A percentile compares a stretch with the other conserved stretches of the same genome.
These are phyloP conservation scores for Sclerotinia sclerotiorum DNA, from an alignment of 2,329 filamentous ascomycete species.

Conservation along the genomic window DNA sequence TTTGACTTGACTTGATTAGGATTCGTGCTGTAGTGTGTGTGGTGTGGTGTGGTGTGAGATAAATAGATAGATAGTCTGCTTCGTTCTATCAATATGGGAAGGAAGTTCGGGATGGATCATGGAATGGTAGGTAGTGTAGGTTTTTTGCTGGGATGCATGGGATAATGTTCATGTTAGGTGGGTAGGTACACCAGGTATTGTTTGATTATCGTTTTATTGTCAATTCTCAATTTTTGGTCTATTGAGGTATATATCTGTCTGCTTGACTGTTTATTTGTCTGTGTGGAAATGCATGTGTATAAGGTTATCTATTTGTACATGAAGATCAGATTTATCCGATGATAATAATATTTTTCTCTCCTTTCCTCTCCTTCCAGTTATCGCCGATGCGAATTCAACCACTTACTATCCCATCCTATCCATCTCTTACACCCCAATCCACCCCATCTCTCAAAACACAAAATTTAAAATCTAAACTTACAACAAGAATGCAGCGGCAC, in stretches of 20 bases:
- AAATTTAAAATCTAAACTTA: not conserved
- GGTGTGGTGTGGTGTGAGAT: too few species aligned
- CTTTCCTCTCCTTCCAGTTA: not conserved
- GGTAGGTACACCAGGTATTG: not conserved
- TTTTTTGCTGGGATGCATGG: not conserved
- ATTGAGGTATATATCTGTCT: not conserved
- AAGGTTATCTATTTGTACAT: constrained; percentile 5
- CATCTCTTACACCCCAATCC: not conserved
- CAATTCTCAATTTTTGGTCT: not conserved
- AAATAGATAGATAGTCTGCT: too few species aligned
- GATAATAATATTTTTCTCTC: not conserved
- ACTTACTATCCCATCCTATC: too few species aligned
- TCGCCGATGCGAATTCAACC: too few species aligned
- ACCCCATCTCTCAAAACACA: not conserved
- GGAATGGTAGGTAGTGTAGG: too few species aligned
- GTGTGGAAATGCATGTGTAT: not conserved
- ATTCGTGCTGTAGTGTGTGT: too few species aligned
- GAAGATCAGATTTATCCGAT: not conserved
- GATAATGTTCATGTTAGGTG: not conserved
- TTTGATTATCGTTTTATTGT: not conserved
- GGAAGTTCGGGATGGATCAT: too few species aligned
- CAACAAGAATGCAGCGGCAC: constrained; percentile 3
- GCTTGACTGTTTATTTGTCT: not conserved
- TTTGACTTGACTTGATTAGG: too few species aligned
- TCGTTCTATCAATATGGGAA: too few species aligned